Percentiles rank a stretch among this genome's conserved stretches.
These are phyloP conservation scores for Lentinula sp. DNA, from an alignment of 768 basidiomycete genomes.

Conservation along the genomic window DNA sequence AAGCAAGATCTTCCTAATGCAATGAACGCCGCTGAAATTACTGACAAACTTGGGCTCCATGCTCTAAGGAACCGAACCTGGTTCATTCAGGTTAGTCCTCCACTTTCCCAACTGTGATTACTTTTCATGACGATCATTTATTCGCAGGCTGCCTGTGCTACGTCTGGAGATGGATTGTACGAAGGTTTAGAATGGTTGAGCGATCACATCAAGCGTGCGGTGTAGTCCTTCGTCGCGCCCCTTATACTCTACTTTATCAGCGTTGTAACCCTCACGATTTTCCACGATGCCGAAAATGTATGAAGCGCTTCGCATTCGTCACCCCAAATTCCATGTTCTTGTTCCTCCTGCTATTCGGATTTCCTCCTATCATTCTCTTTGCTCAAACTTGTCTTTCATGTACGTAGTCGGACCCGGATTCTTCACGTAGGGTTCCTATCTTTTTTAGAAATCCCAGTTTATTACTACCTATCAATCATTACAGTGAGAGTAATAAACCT, in stretches of 20 bases:
- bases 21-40: slow-evolving; percentile 99
- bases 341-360: slow-evolving; percentile 13
- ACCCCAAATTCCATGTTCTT: slow-evolving; percentile 26
- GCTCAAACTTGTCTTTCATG: slow-evolving; percentile 9
- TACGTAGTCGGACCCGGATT: slow-evolving; percentile 1
- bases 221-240: slow-evolving; percentile 40
- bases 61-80: slow-evolving; percentile 95
- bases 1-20: slow-evolving; percentile 99
- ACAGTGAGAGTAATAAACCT: slow-evolving; percentile 13
- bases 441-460: slow-evolving; percentile 2
- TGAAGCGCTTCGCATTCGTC: slow-evolving; percentile 36
- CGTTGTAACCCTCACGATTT: slow-evolving; percentile 52
- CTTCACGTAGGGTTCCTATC: neutral
- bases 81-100: slow-evolving; percentile 82
- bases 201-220: slow-evolving; percentile 82
- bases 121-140: neutral
- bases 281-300: slow-evolving; percentile 54
- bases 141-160: slow-evolving; percentile 89
- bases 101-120: slow-evolving; percentile 4
- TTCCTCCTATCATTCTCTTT: slow-evolving; percentile 10
- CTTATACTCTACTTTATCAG: slow-evolving; percentile 39
- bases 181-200: slow-evolving; percentile 98
- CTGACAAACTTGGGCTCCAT: slow-evolving; percentile 98
- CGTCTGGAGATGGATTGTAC: slow-evolving; percentile 97
- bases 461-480: neutral